phyloP scores from a whole-genome alignment of 768 basidiomycete genomes.

The Tricholoma bakamatsutake region DNA sequence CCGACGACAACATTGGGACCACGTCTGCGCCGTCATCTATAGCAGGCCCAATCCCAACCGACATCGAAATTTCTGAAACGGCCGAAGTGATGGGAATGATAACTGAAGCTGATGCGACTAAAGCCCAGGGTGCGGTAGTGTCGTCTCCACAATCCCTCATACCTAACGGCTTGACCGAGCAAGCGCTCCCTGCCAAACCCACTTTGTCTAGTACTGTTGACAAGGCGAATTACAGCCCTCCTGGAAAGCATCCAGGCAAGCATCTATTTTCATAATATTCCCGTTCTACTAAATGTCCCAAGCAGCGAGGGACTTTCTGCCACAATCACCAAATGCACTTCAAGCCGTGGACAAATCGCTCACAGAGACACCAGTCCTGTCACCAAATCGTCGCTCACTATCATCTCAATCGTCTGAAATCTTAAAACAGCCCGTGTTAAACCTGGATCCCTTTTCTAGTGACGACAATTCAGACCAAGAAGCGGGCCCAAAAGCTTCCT shows the following conservation, averaged over 20 bases:
- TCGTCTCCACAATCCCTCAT: not conserved
- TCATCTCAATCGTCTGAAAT: slow-evolving; percentile 17
- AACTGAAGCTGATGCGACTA: not conserved
- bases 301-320: not conserved
- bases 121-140: not conserved
- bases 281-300: not conserved
- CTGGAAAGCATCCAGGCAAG: not conserved
- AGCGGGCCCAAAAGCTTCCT: slow-evolving; percentile 9
- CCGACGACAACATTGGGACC: not conserved
- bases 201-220: not conserved
- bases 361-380: slow-evolving; percentile 7
- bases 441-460: slow-evolving; percentile 41
- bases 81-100: not conserved
- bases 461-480: slow-evolving; percentile 28
- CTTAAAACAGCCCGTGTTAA: slow-evolving; percentile 42
- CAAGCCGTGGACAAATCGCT: slow-evolving; percentile 13
- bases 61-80: slow-evolving; percentile 1
- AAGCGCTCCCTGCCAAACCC: not conserved
- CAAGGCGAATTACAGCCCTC: not conserved
- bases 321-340: slow-evolving; percentile 1
- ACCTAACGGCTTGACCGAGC: not conserved
- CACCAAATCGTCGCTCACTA: slow-evolving; percentile 7
- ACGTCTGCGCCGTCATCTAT: not conserved
- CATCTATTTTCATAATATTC: not conserved
- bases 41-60: not conserved